Percentiles rank a stretch among this genome's conserved stretches.
phyloP scores from a whole-genome alignment of 2,329 filamentous ascomycete species.

The Tolypocladium paradoxum region DNA sequence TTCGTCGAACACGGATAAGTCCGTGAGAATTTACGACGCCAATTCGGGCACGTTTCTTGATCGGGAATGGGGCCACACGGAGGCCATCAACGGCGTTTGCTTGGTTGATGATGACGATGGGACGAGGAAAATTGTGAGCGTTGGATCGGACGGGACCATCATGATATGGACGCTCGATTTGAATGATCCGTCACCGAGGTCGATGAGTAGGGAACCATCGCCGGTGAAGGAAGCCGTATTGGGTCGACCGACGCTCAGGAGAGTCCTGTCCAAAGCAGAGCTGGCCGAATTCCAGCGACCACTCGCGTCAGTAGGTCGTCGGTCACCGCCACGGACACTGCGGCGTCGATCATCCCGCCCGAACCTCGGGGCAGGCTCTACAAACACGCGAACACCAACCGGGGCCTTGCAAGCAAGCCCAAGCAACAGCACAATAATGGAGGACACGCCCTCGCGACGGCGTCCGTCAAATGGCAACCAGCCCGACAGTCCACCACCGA shows the following conservation, averaged over 20 bases:
- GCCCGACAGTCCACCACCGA: conserved; percentile 37
- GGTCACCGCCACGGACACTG: conserved; percentile 44
- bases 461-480: conserved; percentile 32
- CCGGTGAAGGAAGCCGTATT: conserved; percentile 42
- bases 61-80: conserved; percentile 90
- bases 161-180: conserved; percentile 63
- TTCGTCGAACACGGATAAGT: conserved; percentile 93
- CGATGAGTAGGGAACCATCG: conserved; percentile 40
- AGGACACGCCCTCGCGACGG: conserved; percentile 37
- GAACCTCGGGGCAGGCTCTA: conserved; percentile 25
- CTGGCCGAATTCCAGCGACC: conserved; percentile 65
- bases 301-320: conserved; percentile 33
- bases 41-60: conserved; percentile 68
- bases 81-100: conserved; percentile 78
- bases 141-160: conserved; percentile 69
- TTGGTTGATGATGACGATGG: conserved; percentile 52
- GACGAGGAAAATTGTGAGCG: conserved; percentile 54
- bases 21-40: conserved; percentile 77
- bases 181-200: conserved; percentile 29
- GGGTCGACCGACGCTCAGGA: conserved; percentile 63
- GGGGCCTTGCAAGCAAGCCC: conserved; percentile 29
- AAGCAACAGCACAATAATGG: conserved; percentile 24
- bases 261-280: conserved; percentile 79
- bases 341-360: conserved; percentile 44
- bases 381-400: conserved; percentile 27